Evolutionary conservation across 495 filamentous ascomycete species (phyloP).

Genomic region (Copromyces sp.): DNA sequence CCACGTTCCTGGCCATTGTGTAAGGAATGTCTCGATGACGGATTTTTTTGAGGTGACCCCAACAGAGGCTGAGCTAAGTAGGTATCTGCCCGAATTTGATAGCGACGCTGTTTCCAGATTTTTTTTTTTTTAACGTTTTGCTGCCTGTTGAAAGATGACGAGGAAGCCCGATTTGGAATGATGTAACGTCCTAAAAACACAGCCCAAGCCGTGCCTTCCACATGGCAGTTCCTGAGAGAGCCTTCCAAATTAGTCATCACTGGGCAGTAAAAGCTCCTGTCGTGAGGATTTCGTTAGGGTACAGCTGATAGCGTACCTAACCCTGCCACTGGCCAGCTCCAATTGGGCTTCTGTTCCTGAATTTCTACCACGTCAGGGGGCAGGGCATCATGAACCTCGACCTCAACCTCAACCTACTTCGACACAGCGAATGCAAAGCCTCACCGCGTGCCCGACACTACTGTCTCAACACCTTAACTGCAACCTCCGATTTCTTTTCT

Average conservation of each 20-base stretch:
- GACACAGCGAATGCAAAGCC: neutral
- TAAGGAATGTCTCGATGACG: neutral
- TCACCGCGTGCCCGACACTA: neutral
- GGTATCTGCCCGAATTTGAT: neutral
- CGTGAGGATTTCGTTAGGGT: neutral
- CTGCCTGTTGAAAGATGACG: neutral
- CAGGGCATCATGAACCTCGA: neutral
- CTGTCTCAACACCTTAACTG: neutral
- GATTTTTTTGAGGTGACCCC: neutral
- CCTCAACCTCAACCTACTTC: neutral
- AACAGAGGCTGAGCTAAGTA: neutral
- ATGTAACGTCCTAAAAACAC: neutral
- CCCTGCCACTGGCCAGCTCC: neutral
- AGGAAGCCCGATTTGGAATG: neutral
- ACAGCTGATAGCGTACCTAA: neutral
- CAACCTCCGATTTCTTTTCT: neutral
- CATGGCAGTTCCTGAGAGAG: neutral
- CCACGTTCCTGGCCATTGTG: neutral
- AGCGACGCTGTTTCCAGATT: neutral
- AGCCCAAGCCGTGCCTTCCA: neutral
- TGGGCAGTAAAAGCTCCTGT: neutral
- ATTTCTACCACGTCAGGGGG: neutral
- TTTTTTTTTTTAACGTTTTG: neutral
- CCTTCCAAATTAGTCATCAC: neutral
- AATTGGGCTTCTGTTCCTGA: neutral